Evolutionary conservation across 352 stramenopile genomes (phyloP).

Genomic region (Pythium scleroteichum): DNA sequence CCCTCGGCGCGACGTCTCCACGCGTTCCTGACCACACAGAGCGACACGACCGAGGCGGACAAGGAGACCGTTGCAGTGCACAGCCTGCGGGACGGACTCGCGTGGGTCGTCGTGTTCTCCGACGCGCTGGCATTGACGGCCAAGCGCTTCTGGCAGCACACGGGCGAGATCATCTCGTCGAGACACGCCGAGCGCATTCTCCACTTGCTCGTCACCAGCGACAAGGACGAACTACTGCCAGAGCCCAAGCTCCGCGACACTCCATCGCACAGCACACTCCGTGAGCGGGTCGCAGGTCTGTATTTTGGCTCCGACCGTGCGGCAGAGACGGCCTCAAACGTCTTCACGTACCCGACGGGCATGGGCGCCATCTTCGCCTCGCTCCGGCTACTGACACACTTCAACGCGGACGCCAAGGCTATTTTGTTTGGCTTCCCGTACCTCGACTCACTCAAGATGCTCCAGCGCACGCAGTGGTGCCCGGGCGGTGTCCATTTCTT

Average conservation of each 20-base stretch:
- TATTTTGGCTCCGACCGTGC: slow-evolving; percentile 38
- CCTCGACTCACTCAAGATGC: slow-evolving; percentile 93
- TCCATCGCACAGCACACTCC: slow-evolving; percentile 38
- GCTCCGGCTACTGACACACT: slow-evolving; percentile 65
- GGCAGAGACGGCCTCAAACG: slow-evolving; percentile 25
- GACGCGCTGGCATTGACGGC: slow-evolving; percentile 42
- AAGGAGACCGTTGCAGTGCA: slow-evolving; percentile 33
- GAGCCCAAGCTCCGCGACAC: slow-evolving; percentile 25
- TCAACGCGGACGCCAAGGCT: slow-evolving; percentile 48
- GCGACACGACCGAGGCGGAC: slow-evolving; percentile 9
- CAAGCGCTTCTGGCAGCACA: slow-evolving; percentile 94
- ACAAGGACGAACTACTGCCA: slow-evolving; percentile 16
- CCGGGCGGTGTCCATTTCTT: slow-evolving; percentile 89
- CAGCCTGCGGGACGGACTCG: slow-evolving; percentile 43
- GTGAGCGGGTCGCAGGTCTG: slow-evolving; percentile 50
- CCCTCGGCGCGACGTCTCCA: slow-evolving; percentile 57
- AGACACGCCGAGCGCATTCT: slow-evolving; percentile 74
- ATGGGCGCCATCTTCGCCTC: slow-evolving; percentile 89
- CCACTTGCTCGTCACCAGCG: slow-evolving; percentile 33
- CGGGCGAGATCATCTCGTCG: slow-evolving; percentile 91
- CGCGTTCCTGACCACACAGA: slow-evolving; percentile 58
- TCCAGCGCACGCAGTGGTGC: slow-evolving; percentile 87
- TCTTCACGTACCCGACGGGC: slow-evolving; percentile 86
- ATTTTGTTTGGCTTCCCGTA: slow-evolving; percentile 94
- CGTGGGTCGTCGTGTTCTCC: slow-evolving; percentile 81